Conservation (phyloP, 2,329 filamentous ascomycete species). For the Alternaria rosae region DNA sequence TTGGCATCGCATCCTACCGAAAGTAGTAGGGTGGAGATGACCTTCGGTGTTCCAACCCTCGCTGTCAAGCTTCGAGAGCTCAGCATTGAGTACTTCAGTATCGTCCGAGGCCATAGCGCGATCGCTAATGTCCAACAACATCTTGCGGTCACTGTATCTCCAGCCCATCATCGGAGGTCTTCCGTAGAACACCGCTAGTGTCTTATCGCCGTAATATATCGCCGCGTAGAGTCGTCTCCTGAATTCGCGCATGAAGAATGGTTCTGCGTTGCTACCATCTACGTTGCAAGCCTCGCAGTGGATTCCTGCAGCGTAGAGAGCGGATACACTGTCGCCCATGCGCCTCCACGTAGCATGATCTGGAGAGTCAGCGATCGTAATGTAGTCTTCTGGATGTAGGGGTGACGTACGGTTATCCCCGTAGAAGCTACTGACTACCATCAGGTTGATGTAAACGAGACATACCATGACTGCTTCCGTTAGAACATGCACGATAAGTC, state of each 20-base stretch:
- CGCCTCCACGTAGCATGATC: slow-evolving; percentile 48
- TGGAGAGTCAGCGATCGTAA: slow-evolving; percentile 19
- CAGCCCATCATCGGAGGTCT: slow-evolving; percentile 46
- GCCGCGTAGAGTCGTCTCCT: slow-evolving; percentile 40
- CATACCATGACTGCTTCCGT: slow-evolving; percentile 39
- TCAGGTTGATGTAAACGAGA: slow-evolving; percentile 41
- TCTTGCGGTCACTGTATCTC: slow-evolving; percentile 43
- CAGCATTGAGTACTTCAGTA: slow-evolving; percentile 29
- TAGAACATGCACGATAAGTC: background rate
- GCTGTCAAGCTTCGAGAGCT: slow-evolving; percentile 36
- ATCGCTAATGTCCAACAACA: slow-evolving; percentile 44
- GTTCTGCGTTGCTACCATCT: slow-evolving; percentile 27
- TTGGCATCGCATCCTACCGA: slow-evolving; percentile 37
- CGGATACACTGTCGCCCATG: slow-evolving; percentile 38
- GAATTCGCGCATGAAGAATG: slow-evolving; percentile 43
- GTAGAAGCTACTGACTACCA: slow-evolving; percentile 44
- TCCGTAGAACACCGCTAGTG: slow-evolving; percentile 45
- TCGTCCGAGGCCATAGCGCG: slow-evolving; percentile 35
- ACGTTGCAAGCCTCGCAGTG: slow-evolving; percentile 43
- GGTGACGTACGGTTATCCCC: slow-evolving; percentile 45
- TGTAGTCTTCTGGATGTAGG: background rate
- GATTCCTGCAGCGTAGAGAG: slow-evolving; percentile 43
- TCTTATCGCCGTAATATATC: slow-evolving; percentile 44
- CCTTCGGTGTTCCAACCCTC: slow-evolving; percentile 45
- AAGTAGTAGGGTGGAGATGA: slow-evolving; percentile 35